phyloP scores from a whole-genome alignment of 1,284 basidiomycete genomes.

The Sphaerobolus stellatus region DNA sequence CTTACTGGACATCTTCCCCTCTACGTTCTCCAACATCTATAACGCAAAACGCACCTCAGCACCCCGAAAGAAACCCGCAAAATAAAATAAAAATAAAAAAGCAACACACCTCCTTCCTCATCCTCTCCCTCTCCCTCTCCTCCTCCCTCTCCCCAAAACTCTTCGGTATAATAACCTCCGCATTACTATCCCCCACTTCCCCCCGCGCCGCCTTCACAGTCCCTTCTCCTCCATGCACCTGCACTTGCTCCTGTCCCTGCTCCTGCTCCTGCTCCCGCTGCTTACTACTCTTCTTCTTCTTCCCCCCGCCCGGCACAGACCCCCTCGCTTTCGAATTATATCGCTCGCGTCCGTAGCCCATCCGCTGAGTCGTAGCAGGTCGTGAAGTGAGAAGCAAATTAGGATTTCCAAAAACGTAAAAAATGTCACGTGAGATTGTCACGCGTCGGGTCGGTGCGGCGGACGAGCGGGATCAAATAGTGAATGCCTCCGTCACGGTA shows the following conservation, averaged over 20 bases:
- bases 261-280: constrained; percentile 15
- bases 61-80: constrained; percentile 10
- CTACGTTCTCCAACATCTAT: constrained; percentile 52
- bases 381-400: too few relatives aligned
- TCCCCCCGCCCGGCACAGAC: background rate
- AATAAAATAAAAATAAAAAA: constrained; percentile 7
- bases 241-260: constrained; percentile 41
- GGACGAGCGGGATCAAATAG: too few relatives aligned
- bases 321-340: constrained; percentile 57
- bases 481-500: too few relatives aligned
- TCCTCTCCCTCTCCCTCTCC: constrained; percentile 56
- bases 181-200: too few relatives aligned
- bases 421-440: too few relatives aligned
- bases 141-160: constrained; percentile 59
- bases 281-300: constrained; percentile 52
- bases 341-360: constrained; percentile 16
- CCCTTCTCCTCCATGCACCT: too few relatives aligned
- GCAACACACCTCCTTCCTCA: constrained; percentile 59
- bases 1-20: constrained; percentile 72
- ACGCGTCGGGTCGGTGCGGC: too few relatives aligned
- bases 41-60: background rate
- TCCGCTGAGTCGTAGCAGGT: too few relatives aligned
- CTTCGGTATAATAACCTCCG: constrained; percentile 57
- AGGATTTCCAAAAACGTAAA: too few relatives aligned
- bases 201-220: too few relatives aligned